These are phyloP conservation scores for Pyricularia grisea DNA, from an alignment of 2,329 filamentous ascomycete species.

Conservation along the genomic window DNA sequence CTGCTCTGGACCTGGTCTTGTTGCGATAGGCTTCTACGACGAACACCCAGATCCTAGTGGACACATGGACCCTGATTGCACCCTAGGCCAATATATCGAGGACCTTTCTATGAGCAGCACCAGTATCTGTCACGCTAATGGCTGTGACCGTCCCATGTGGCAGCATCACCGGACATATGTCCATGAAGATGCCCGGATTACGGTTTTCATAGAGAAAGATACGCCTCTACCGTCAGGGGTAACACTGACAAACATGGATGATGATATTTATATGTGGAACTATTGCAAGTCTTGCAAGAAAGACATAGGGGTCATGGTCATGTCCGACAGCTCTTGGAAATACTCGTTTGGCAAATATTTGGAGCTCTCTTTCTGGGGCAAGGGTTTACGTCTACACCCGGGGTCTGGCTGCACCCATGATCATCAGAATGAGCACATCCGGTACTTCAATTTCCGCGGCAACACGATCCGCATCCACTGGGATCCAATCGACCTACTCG, in stretches of 20 bases:
- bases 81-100: slow-evolving; percentile 90
- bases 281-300: slow-evolving; percentile 87
- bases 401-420: slow-evolving; percentile 75
- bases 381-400: slow-evolving; percentile 63
- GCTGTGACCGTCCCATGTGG: slow-evolving; percentile 79
- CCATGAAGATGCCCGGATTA: slow-evolving; percentile 88
- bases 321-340: slow-evolving; percentile 94
- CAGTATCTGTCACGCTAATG: slow-evolving; percentile 70
- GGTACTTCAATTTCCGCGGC: slow-evolving; percentile 85
- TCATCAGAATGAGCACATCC: slow-evolving; percentile 81
- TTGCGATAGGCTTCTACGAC: slow-evolving; percentile 88
- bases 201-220: slow-evolving; percentile 71
- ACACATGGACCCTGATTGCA: slow-evolving; percentile 75
- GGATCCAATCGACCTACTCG: slow-evolving; percentile 83
- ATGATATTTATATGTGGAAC: slow-evolving; percentile 93
- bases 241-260: slow-evolving; percentile 32
- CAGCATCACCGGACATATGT: slow-evolving; percentile 97
- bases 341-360: slow-evolving; percentile 98
- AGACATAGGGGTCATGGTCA: slow-evolving; percentile 79
- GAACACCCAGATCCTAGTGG: slow-evolving; percentile 61
- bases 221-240: slow-evolving; percentile 39
- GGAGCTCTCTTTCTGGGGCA: slow-evolving; percentile 95
- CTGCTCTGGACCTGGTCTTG: slow-evolving; percentile 82
- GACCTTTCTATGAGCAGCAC: slow-evolving; percentile 72
- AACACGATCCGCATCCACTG: slow-evolving; percentile 84